Evolutionary conservation across 2,329 filamentous ascomycete genomes (phyloP).

Genomic region (Claviceps humidiphila): DNA sequence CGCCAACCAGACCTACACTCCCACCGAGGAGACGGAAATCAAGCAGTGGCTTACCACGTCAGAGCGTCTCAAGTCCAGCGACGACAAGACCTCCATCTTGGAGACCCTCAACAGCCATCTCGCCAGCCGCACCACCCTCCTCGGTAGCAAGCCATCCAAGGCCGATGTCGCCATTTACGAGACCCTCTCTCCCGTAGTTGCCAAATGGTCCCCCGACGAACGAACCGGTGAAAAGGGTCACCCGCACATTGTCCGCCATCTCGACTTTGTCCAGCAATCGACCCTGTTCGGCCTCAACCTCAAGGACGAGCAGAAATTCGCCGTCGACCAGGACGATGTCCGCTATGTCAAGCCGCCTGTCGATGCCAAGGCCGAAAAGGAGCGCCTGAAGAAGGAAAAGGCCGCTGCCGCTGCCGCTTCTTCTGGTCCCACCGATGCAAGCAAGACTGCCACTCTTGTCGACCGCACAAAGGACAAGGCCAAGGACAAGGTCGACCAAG

Average conservation of each 20-base stretch:
- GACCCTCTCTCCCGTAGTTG: conserved; percentile 61
- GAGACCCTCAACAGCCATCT: conserved; percentile 76
- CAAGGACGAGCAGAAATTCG: conserved; percentile 59
- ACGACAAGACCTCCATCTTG: conserved; percentile 55
- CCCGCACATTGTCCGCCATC: conserved; percentile 79
- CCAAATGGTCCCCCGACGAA: conserved; percentile 71
- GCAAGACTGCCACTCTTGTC: conserved; percentile 31
- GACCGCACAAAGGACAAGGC: conserved; percentile 49
- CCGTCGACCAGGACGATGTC: conserved; percentile 66
- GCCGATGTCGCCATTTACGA: conserved; percentile 79
- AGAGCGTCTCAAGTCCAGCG: conserved; percentile 45
- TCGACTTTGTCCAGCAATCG: conserved; percentile 93
- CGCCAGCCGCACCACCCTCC: conserved; percentile 73
- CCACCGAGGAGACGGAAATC: conserved; percentile 74
- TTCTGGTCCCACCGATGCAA: conserved; percentile 27
- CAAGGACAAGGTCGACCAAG: conserved; percentile 40
- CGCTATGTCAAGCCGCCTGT: conserved; percentile 79
- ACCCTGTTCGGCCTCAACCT: conserved; percentile 59
- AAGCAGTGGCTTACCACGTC: conserved; percentile 78
- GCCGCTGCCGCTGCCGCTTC: conserved; percentile 51
- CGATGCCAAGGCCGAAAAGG: conserved; percentile 90
- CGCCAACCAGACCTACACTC: conserved; percentile 55
- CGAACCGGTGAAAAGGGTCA: conserved; percentile 79
- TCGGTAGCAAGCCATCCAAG: conserved; percentile 79
- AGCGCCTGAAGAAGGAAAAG: conserved; percentile 94